Percentiles rank a stretch among this genome's conserved stretches.
These are phyloP conservation scores for Blepharisma undulans DNA, from an alignment of 169 alveolate genomes.

Conservation along the genomic window DNA sequence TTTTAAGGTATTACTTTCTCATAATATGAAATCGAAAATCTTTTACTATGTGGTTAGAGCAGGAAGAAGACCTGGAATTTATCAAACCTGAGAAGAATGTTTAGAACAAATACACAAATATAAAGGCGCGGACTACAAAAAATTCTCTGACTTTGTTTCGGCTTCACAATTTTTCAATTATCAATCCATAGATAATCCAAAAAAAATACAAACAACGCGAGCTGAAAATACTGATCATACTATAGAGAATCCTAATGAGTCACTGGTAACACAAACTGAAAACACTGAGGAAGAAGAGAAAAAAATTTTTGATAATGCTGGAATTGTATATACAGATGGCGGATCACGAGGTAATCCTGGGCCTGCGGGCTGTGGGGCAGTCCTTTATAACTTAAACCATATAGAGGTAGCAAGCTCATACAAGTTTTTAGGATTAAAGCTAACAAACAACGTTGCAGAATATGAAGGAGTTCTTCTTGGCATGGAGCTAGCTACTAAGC, in stretches of 20 bases:
- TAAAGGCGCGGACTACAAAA: conserved; percentile 33
- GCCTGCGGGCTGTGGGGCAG: conserved; percentile 41
- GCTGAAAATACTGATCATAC: not conserved
- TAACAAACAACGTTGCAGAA: conserved; percentile 36
- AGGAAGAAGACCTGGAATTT: conserved; percentile 42
- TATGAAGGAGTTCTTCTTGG: conserved; percentile 15
- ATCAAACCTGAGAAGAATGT: conserved; percentile 21
- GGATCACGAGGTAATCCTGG: conserved; percentile 41
- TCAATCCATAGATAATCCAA: not conserved
- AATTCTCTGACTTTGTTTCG: not conserved
- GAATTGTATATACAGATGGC: conserved; percentile 8
- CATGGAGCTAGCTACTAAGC: not conserved
- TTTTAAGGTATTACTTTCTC: no score
- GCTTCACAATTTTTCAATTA: not conserved
- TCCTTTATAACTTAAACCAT: not conserved
- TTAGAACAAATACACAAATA: conserved; percentile 8
- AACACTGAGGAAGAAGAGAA: not conserved
- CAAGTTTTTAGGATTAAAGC: not conserved
- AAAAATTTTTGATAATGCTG: not conserved
- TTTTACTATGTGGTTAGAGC: conserved; percentile 29
- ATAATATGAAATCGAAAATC: not conserved
- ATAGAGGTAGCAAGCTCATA: not conserved
- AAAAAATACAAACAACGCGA: not conserved
- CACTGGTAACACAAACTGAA: not conserved
- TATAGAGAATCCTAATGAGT: not conserved